Evolutionary conservation across 2,329 filamentous ascomycete genomes (phyloP), one percentile per base, ranked within the genome.

Genomic region (Macrophomina pseudophaseolina): DNA sequence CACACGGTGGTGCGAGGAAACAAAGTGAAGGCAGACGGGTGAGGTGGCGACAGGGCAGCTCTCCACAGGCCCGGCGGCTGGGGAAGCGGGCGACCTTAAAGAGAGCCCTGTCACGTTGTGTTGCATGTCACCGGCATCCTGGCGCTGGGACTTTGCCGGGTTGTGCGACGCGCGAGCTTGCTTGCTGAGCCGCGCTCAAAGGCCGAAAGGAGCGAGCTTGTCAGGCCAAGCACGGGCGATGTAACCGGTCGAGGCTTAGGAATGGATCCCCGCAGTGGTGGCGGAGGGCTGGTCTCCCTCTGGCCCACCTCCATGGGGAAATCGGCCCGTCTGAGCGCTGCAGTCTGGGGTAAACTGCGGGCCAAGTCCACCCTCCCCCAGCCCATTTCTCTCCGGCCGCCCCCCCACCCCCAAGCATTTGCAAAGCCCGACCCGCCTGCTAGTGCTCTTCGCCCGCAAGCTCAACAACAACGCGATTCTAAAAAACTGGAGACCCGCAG

Each of bases 241-340:
- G 56, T 60, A 60, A 60, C 56, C 40, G 30, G 40, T n/a, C 40
- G 28, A 46, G 56, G 56, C 40, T 35, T 60, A 48, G 42, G 30
- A 46, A 60, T 60, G 56, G 56, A 8, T 49, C 58, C 58, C 58
- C 58, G 58, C 58, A 60, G 42, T 18, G 44, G 56, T 60, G 56
- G 56, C 42, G 40, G 56, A 28, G 16, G 16, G 33, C 32, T 38
- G 32, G 32, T 14, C 42, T 12, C 42, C 42, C 42, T 14, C 42
- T 30, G 23, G 48, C 48, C 16, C 48, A 30, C 48, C 48, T 59
- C 44, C 44, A 38, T 62, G 58, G 58, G 44, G 58, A 62, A 62
- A 62, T 62, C 58, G 58, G 58, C 30, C 58, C 58, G 58, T 35
- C 5, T 7, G 16, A 32, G 44, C 58, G 58, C 58, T 18, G 32